A percentile compares a stretch with the other conserved stretches of the same genome.
phyloP scores from a whole-genome alignment of 139 green algal genomes.

The Chlorella sp. region DNA sequence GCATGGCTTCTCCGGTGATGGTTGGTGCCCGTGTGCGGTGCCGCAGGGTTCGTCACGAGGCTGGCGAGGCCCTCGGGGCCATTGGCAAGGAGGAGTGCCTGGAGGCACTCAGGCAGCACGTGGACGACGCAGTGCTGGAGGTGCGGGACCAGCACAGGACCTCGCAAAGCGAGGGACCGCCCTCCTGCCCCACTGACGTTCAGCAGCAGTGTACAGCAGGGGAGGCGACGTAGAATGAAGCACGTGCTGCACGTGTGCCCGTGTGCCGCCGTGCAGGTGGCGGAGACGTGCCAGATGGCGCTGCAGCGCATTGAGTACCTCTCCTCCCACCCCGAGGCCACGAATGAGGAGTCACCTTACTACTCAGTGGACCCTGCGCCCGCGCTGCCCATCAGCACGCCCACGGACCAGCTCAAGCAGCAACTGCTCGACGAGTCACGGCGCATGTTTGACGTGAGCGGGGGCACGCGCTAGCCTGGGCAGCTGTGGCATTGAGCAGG shows the following conservation, averaged over 20 bases:
- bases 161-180: neutral
- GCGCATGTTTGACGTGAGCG: constrained; percentile 73
- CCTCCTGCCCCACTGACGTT: neutral
- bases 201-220: neutral
- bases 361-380: constrained; percentile 91
- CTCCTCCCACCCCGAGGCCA: constrained; percentile 13
- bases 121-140: constrained; percentile 48
- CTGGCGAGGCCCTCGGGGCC: constrained; percentile 81
- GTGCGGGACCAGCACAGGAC: constrained; percentile 12
- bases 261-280: constrained; percentile 70
- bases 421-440: constrained; percentile 66
- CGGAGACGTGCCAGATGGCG: constrained; percentile 94
- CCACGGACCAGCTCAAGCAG: constrained; percentile 44
- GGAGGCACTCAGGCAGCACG: constrained; percentile 46
- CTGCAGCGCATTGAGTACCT: constrained; percentile 66
- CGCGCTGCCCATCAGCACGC: constrained; percentile 49
- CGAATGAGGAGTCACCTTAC: constrained; percentile 63
- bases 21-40: neutral
- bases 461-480: neutral
- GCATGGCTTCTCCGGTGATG: neutral
- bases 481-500: too few relatives aligned
- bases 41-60: constrained; percentile 83
- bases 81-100: constrained; percentile 71
- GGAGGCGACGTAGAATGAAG: neutral
- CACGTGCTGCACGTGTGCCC: too few relatives aligned